These are phyloP conservation scores for Syzygium malaccense DNA, from an alignment of 441 rosid genomes.

Conservation along the genomic window DNA sequence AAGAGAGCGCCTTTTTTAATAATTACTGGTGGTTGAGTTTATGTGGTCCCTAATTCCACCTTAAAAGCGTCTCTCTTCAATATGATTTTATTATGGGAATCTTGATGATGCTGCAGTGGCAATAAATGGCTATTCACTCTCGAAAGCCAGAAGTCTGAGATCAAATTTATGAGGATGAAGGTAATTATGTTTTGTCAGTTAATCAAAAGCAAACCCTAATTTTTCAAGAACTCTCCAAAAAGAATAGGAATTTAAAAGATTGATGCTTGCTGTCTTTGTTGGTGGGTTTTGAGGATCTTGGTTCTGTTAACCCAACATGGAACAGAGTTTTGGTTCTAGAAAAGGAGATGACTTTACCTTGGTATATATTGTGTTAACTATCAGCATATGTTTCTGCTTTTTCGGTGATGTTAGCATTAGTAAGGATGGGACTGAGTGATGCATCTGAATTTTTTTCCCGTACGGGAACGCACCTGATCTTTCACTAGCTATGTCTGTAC, in stretches of 20 bases:
- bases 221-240: not conserved
- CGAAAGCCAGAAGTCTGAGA: not conserved
- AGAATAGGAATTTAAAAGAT: not conserved
- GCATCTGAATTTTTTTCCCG: not conserved
- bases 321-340: not conserved
- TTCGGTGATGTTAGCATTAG: not conserved
- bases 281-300: not conserved
- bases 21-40: not conserved
- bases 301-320: not conserved
- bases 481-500: not conserved
- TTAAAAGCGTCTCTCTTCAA: not conserved
- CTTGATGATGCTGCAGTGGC: constrained; percentile 99
- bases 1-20: not conserved
- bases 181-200: not conserved
- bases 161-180: not conserved
- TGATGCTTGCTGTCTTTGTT: not conserved
- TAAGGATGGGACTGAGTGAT: not conserved
- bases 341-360: not conserved
- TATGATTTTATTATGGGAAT: not conserved
- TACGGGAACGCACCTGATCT: not conserved
- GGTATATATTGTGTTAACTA: not conserved
- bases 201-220: not conserved
- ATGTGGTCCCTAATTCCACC: not conserved
- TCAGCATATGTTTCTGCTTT: not conserved
- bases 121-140: constrained; percentile 5